These are phyloP conservation scores for Pythium catenulatum DNA, from an alignment of 352 stramenopile genomes.

Conservation along the genomic window DNA sequence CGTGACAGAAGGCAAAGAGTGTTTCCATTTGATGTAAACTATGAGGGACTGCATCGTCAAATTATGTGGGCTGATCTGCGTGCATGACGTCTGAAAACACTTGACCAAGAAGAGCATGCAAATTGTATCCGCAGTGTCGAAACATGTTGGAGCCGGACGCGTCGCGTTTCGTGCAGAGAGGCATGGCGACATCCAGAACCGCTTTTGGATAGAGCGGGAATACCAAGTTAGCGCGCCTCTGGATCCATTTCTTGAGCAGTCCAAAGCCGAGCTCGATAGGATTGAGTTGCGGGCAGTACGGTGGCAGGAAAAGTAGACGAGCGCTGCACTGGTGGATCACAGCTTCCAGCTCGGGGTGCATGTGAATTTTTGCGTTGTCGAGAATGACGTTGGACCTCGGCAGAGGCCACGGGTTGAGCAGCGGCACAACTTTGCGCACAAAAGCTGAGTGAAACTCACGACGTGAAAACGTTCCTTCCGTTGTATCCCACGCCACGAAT, in stretches of 20 bases:
- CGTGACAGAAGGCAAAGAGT: neutral
- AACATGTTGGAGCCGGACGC: no score
- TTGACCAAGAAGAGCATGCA: no score
- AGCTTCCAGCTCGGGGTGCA: conserved; percentile 95
- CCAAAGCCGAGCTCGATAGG: neutral
- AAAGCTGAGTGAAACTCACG: conserved; percentile 92
- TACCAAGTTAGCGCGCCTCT: conserved; percentile 85
- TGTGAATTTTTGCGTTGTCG: conserved; percentile 76
- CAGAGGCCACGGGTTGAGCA: conserved; percentile 92
- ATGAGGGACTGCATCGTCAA: no score
- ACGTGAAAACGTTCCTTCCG: conserved; percentile 73
- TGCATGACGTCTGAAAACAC: no score
- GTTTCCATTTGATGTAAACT: neutral
- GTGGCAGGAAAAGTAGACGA: conserved; percentile 66
- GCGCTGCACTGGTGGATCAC: conserved; percentile 96
- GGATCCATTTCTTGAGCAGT: conserved; percentile 90
- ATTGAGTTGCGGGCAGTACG: neutral
- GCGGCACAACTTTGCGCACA: conserved; percentile 72
- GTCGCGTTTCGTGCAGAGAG: no score
- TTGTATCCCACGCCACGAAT: neutral
- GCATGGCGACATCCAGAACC: neutral
- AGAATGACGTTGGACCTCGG: conserved; percentile 84
- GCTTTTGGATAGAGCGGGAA: conserved; percentile 69
- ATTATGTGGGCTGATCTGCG: no score
- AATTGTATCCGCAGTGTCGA: neutral